These are phyloP conservation scores for Fusarium lyarnte DNA, from an alignment of 2,329 filamentous ascomycete species.

Conservation along the genomic window DNA sequence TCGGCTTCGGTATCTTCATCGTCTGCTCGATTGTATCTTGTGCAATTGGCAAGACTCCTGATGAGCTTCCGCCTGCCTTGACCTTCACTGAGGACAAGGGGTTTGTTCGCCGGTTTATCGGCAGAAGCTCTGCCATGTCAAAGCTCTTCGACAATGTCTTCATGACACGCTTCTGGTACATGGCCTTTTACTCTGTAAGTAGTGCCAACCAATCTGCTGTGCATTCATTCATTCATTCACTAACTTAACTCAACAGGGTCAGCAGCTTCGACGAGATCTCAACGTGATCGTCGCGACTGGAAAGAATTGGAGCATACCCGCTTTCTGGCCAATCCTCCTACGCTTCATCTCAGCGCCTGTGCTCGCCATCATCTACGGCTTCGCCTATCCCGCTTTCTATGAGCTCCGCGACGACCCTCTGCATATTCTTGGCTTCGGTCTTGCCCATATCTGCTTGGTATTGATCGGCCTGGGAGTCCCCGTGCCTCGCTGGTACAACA, in stretches of 20 bases:
- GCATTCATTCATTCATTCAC: neutral
- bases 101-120: slow-evolving; percentile 49
- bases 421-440: slow-evolving; percentile 59
- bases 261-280: slow-evolving; percentile 65
- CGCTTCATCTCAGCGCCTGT: slow-evolving; percentile 61
- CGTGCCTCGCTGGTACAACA: slow-evolving; percentile 63
- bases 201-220: neutral
- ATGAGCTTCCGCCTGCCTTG: slow-evolving; percentile 52
- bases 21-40: slow-evolving; percentile 51
- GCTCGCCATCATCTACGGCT: slow-evolving; percentile 61
- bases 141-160: slow-evolving; percentile 51
- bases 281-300: slow-evolving; percentile 63
- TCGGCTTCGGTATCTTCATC: slow-evolving; percentile 63
- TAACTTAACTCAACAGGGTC: slow-evolving; percentile 52
- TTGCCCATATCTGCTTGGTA: slow-evolving; percentile 58
- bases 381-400: slow-evolving; percentile 62
- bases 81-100: slow-evolving; percentile 51
- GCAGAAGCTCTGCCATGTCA: slow-evolving; percentile 4
- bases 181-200: slow-evolving; percentile 66
- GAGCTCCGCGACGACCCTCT: slow-evolving; percentile 59
- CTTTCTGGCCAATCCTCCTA: slow-evolving; percentile 60
- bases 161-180: slow-evolving; percentile 59
- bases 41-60: slow-evolving; percentile 55
- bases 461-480: slow-evolving; percentile 59
- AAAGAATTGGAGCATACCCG: slow-evolving; percentile 65